Evolutionary conservation across 2,329 filamentous ascomycete species (phyloP).

Genomic region (Fusarium foetens): DNA sequence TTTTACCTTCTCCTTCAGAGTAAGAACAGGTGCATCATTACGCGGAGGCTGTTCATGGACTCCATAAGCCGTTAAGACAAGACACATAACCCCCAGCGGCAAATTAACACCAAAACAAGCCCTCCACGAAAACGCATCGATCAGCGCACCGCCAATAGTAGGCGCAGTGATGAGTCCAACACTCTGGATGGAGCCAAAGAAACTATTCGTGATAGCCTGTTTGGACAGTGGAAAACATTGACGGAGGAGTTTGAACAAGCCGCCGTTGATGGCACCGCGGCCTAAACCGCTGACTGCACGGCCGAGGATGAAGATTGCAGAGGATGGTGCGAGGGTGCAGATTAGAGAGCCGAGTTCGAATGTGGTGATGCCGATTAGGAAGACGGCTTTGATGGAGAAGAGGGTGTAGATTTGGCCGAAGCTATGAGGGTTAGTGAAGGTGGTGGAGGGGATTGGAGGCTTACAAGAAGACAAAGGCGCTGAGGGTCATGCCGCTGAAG

Average conservation of each 20-base stretch:
- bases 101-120: conserved; percentile 42
- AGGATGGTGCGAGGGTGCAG: conserved; percentile 50
- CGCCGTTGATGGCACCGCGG: conserved; percentile 39
- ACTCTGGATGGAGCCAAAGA: conserved; percentile 36
- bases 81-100: conserved; percentile 25
- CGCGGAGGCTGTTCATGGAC: conserved; percentile 28
- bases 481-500: conserved; percentile 38
- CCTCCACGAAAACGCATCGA: conserved; percentile 38
- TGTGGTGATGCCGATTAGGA: conserved; percentile 42
- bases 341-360: conserved; percentile 50
- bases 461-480: conserved; percentile 41
- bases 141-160: conserved; percentile 30
- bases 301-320: conserved; percentile 50
- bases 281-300: conserved; percentile 52
- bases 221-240: conserved; percentile 38
- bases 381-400: conserved; percentile 46
- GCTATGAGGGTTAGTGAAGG: conserved; percentile 2
- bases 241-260: conserved; percentile 39
- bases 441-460: rapidly evolving
- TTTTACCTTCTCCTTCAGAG: conserved; percentile 25
- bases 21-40: not conserved
- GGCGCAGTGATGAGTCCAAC: conserved; percentile 35
- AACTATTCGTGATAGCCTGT: conserved; percentile 35
- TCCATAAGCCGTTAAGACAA: conserved; percentile 29
- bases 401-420: conserved; percentile 48